phyloP scores from a whole-genome alignment of 2,329 filamentous ascomycete species.

The Verticillium isaacii region DNA sequence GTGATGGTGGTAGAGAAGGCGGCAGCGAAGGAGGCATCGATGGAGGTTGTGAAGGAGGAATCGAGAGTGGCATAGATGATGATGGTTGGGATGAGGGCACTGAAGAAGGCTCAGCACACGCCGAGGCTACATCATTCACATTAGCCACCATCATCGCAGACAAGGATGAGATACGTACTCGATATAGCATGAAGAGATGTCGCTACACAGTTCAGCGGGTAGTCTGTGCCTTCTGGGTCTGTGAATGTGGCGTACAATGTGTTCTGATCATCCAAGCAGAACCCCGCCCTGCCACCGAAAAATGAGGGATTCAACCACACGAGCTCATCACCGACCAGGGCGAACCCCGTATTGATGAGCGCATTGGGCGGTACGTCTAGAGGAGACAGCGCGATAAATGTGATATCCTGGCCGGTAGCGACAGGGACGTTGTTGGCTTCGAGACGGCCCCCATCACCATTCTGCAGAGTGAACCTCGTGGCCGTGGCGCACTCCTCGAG shows the following conservation, averaged over 20 bases:
- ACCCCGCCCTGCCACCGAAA: conserved; percentile 8
- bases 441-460: not conserved
- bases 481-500: not conserved
- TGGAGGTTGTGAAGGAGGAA: not conserved
- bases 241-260: conserved; percentile 7
- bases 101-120: not conserved
- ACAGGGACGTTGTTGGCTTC: not conserved
- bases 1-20: not conserved
- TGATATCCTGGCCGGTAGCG: not conserved
- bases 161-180: not conserved
- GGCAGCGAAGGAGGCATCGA: not conserved
- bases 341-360: conserved; percentile 3
- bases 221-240: conserved; percentile 5
- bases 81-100: not conserved
- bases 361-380: not conserved
- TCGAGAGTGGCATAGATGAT: not conserved
- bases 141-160: not conserved
- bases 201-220: conserved; percentile 3
- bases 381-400: conserved; percentile 1
- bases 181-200: conserved; percentile 2
- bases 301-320: conserved; percentile 5
- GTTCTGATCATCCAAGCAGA: conserved; percentile 6
- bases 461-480: not conserved
- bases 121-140: not conserved
- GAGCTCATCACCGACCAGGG: not conserved